phyloP scores from a whole-genome alignment of 139 green algal genomes.

The Desmodesmus armatus region DNA sequence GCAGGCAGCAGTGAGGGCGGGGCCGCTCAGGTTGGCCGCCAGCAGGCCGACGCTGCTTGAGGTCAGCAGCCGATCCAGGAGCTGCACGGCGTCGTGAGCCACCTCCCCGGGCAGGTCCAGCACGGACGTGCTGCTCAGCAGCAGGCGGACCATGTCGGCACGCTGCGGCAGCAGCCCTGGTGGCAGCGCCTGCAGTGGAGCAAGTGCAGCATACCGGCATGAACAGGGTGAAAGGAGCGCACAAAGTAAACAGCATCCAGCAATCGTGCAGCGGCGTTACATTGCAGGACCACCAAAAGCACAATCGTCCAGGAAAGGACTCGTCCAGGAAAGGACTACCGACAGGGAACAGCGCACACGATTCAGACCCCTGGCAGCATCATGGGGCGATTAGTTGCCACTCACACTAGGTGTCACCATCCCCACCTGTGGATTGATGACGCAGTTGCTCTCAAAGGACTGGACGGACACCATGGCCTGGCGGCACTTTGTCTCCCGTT shows the following conservation, averaged over 20 bases:
- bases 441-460: slow-evolving; percentile 1
- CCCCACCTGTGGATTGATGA: slow-evolving; percentile 29
- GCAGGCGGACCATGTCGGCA: slow-evolving; percentile 16
- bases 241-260: too few species aligned
- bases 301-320: too few species aligned
- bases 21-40: neutral
- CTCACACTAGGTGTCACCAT: neutral
- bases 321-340: too few species aligned
- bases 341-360: too few species aligned
- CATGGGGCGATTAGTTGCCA: neutral
- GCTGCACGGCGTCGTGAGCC: slow-evolving; percentile 65
- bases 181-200: slow-evolving; percentile 4
- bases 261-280: too few species aligned
- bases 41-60: too few species aligned
- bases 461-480: slow-evolving; percentile 37
- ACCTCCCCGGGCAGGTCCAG: slow-evolving; percentile 49
- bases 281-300: too few species aligned
- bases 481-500: slow-evolving; percentile 14
- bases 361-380: too few species aligned
- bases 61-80: slow-evolving; percentile 64
- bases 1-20: slow-evolving; percentile 53
- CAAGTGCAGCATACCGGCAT: too few species aligned
- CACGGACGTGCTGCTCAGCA: slow-evolving; percentile 35
- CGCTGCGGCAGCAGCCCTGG: slow-evolving; percentile 13
- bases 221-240: too few species aligned